These are phyloP conservation scores for Fusarium tuaranense DNA, from an alignment of 2,329 filamentous ascomycete genomes.

Conservation along the genomic window DNA sequence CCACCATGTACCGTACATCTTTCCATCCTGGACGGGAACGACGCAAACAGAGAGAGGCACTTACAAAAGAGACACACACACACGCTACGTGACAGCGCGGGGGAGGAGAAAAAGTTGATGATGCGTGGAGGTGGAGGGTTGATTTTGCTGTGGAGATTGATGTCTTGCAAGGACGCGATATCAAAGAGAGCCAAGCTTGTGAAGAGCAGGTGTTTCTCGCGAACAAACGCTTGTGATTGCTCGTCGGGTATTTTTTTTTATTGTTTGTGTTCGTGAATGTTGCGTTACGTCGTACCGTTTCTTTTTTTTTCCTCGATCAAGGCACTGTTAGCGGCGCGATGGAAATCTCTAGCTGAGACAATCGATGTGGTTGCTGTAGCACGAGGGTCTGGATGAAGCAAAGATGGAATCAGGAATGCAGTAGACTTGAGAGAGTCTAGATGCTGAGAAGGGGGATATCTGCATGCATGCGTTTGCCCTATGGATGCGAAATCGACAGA, in stretches of 20 bases:
- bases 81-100: constrained; percentile 36
- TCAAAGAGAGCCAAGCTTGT: background rate
- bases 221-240: background rate
- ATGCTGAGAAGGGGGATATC: background rate
- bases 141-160: background rate
- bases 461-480: background rate
- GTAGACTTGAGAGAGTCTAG: background rate
- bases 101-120: constrained; percentile 6
- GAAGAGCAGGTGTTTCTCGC: background rate
- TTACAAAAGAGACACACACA: constrained; percentile 6
- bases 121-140: background rate
- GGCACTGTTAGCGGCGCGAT: background rate
- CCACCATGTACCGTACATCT: no score
- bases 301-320: background rate
- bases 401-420: background rate
- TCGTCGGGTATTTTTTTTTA: background rate
- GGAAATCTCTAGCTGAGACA: background rate
- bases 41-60: constrained; percentile 9
- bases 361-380: background rate
- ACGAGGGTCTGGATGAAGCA: background rate
- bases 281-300: constrained; percentile 7
- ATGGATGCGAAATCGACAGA: background rate
- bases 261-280: background rate
- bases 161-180: background rate
- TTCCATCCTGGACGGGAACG: background rate